Percentiles rank a stretch among this genome's conserved stretches.
These are phyloP conservation scores for Aspergillus sp. DNA, from an alignment of 2,329 filamentous ascomycete species.

Conservation along the genomic window DNA sequence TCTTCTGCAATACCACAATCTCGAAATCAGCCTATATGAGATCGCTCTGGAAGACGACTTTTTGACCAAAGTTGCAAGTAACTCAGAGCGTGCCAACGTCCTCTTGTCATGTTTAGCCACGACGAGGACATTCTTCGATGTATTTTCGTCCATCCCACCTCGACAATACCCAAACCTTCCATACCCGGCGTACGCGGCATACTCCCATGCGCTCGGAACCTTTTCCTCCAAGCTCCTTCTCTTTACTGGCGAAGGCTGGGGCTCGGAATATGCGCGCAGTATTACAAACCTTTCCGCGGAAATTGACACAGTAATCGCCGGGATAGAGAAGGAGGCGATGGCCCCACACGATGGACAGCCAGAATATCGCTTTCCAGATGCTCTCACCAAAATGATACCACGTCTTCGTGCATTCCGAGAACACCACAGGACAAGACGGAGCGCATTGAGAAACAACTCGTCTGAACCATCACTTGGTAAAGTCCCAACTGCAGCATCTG, in stretches of 20 bases:
- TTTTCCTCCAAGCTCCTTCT: not conserved
- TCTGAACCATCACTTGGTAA: not conserved
- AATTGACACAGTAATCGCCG: not conserved
- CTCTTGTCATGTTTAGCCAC: not conserved
- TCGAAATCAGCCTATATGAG: constrained; percentile 29
- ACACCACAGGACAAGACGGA: not conserved
- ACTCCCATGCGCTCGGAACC: not conserved
- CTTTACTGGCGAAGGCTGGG: not conserved
- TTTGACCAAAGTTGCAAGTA: constrained; percentile 20
- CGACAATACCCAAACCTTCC: not conserved
- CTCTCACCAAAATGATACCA: not conserved
- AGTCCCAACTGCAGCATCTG: not conserved
- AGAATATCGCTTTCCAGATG: not conserved
- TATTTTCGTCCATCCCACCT: not conserved
- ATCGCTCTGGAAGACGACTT: constrained; percentile 34
- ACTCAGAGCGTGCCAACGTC: not conserved
- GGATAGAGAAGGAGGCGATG: not conserved
- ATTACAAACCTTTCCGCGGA: not conserved
- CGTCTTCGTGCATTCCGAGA: not conserved
- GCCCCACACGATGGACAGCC: not conserved
- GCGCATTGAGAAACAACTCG: not conserved
- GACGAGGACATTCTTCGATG: not conserved
- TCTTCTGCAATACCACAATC: constrained; percentile 23
- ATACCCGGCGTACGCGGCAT: not conserved
- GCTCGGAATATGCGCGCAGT: not conserved